phyloP scores from a whole-genome alignment of 2,329 filamentous ascomycete species.

The Venturia nashicola region DNA sequence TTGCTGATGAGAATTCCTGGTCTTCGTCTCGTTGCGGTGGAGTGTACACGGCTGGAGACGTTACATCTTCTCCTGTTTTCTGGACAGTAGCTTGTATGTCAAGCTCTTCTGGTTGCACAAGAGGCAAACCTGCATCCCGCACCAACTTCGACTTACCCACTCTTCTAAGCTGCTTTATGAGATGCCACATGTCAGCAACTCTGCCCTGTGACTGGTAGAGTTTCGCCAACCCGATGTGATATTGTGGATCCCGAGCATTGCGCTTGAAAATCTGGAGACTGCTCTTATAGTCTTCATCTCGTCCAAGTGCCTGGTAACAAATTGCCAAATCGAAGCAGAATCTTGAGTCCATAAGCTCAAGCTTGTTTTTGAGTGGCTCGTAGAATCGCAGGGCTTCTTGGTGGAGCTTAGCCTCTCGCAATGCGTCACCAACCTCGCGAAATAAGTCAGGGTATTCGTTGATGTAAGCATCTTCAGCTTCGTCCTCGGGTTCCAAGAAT shows the following conservation, averaged over 20 bases:
- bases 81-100: not conserved
- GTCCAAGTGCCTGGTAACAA: slow-evolving; percentile 55
- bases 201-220: slow-evolving; percentile 9
- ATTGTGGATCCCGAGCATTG: slow-evolving; percentile 4
- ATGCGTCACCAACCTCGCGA: slow-evolving; percentile 52
- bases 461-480: slow-evolving; percentile 36
- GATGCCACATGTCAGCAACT: slow-evolving; percentile 5
- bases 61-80: not conserved
- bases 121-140: slow-evolving; percentile 5
- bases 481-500: slow-evolving; percentile 55
- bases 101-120: not conserved
- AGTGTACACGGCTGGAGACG: not conserved
- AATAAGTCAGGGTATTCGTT: slow-evolving; percentile 68
- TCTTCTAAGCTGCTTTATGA: slow-evolving; percentile 8
- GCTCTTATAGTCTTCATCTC: slow-evolving; percentile 20
- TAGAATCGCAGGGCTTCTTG: slow-evolving; percentile 48
- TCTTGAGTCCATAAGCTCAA: slow-evolving; percentile 34
- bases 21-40: not conserved
- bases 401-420: slow-evolving; percentile 39
- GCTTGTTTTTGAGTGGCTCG: slow-evolving; percentile 32
- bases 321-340: slow-evolving; percentile 45
- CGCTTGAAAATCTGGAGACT: slow-evolving; percentile 4
- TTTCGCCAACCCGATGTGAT: slow-evolving; percentile 9
- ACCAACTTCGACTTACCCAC: slow-evolving; percentile 7
- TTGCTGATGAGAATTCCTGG: not conserved